These are phyloP conservation scores for Sarcodon aspratus DNA, from an alignment of 768 basidiomycete genomes.

Conservation along the genomic window DNA sequence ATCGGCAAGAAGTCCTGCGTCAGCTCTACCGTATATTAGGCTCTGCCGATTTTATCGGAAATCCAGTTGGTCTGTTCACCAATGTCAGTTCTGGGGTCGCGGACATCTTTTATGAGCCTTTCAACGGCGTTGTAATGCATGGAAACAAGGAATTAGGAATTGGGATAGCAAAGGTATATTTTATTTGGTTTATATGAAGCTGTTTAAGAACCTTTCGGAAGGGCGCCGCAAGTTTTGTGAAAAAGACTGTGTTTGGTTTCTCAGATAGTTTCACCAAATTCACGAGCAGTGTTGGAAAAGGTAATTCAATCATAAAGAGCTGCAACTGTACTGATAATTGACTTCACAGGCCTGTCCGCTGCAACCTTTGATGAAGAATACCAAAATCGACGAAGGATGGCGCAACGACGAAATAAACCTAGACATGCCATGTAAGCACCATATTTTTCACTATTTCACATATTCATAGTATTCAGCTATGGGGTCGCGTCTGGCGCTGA, in stretches of 20 bases:
- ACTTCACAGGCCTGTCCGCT: conserved; percentile 69
- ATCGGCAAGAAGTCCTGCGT: conserved; percentile 84
- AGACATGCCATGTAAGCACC: conserved; percentile 79
- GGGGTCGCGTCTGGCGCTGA: conserved; percentile 94
- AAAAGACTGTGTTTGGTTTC: conserved; percentile 96
- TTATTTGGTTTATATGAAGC: neutral
- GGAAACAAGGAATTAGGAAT: conserved; percentile 91
- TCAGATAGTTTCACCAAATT: conserved; percentile 97
- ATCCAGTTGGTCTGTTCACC: conserved; percentile 94
- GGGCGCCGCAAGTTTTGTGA: conserved; percentile 97
- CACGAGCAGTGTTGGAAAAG: conserved; percentile 95
- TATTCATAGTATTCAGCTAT: conserved; percentile 42
- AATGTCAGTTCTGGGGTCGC: conserved; percentile 97
- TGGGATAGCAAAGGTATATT: conserved; percentile 78
- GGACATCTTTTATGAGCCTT: conserved; percentile 98
- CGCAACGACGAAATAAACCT: conserved; percentile 86
- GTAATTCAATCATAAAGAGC: conserved; percentile 22
- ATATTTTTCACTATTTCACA: neutral
- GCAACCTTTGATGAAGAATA: conserved; percentile 96
- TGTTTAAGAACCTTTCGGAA: conserved; percentile 20
- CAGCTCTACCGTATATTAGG: conserved; percentile 95
- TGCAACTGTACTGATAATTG: neutral
- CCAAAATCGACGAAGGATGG: conserved; percentile 80
- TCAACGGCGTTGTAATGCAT: conserved; percentile 92
- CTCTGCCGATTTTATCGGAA: conserved; percentile 95